Percentiles rank a stretch among this genome's conserved stretches.
These are phyloP conservation scores for Panicum hallii DNA, from an alignment of 202 grass and related monocot genomes.

Conservation along the genomic window DNA sequence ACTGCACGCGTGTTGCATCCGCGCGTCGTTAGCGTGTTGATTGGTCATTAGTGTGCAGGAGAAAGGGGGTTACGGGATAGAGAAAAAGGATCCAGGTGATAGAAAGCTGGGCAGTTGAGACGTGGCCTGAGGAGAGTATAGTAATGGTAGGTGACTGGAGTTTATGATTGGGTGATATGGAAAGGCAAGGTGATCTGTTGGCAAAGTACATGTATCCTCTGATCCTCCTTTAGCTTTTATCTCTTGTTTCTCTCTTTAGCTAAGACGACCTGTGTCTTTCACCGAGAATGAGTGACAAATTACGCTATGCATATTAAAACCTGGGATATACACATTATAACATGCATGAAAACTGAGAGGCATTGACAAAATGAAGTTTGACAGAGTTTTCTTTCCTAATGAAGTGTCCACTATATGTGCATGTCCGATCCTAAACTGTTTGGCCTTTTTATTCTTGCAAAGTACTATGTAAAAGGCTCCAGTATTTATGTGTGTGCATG, in stretches of 20 bases:
- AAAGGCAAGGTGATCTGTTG: slow-evolving; percentile 36
- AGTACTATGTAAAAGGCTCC: neutral
- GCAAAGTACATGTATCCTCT: neutral
- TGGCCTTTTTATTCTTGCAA: neutral
- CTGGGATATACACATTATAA: neutral
- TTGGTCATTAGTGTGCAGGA: slow-evolving; percentile 10
- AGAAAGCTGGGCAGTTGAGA: neutral
- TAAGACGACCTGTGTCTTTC: no score
- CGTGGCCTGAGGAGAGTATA: neutral
- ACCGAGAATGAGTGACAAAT: no score
- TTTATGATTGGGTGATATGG: slow-evolving; percentile 44
- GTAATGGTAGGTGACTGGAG: slow-evolving; percentile 53
- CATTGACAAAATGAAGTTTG: neutral
- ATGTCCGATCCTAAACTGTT: neutral
- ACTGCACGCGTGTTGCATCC: slow-evolving; percentile 27
- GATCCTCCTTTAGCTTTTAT: neutral
- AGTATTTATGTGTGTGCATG: neutral
- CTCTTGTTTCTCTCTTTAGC: neutral
- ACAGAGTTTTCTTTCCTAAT: neutral
- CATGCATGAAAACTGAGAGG: neutral
- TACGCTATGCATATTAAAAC: neutral
- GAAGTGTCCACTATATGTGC: neutral
- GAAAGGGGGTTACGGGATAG: slow-evolving; percentile 1
- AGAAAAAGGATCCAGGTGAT: neutral
- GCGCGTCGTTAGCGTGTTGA: slow-evolving; percentile 32